Conservation (phyloP, 2,329 filamentous ascomycete species). For the Fusarium fracticaudum region DNA sequence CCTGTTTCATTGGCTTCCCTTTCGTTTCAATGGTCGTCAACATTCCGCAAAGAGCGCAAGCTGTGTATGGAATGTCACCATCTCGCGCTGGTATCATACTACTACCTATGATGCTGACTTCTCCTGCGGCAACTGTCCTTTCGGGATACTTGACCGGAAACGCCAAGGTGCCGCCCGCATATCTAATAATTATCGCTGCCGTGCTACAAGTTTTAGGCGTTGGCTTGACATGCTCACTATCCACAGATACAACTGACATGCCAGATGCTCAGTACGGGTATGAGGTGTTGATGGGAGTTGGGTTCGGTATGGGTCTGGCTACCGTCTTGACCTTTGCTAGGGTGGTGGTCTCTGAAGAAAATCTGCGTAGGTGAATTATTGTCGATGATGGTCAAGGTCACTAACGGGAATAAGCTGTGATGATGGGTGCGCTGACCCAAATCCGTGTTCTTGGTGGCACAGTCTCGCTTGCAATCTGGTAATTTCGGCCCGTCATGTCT, state of each 20-base stretch:
- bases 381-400: rapidly evolving
- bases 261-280: constrained; percentile 2
- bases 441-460: constrained; percentile 5
- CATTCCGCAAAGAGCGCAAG: neutral
- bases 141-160: neutral
- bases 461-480: constrained; percentile 3
- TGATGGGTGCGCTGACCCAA: constrained; percentile 2
- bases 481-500: rapidly evolving
- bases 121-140: neutral
- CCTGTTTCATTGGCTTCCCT: neutral
- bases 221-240: neutral
- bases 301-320: neutral
- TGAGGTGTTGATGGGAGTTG: neutral
- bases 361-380: neutral
- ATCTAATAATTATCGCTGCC: neutral
- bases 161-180: neutral
- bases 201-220: neutral
- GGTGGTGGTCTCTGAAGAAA: neutral
- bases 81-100: neutral
- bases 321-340: neutral
- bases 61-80: neutral
- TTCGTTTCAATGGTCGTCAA: constrained; percentile 14
- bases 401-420: neutral
- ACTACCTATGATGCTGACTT: constrained; percentile 4
- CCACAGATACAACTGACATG: neutral